Base-by-base conservation (phyloP, 495 filamentous ascomycete species). In the Aspergillus panamensis region DNA sequence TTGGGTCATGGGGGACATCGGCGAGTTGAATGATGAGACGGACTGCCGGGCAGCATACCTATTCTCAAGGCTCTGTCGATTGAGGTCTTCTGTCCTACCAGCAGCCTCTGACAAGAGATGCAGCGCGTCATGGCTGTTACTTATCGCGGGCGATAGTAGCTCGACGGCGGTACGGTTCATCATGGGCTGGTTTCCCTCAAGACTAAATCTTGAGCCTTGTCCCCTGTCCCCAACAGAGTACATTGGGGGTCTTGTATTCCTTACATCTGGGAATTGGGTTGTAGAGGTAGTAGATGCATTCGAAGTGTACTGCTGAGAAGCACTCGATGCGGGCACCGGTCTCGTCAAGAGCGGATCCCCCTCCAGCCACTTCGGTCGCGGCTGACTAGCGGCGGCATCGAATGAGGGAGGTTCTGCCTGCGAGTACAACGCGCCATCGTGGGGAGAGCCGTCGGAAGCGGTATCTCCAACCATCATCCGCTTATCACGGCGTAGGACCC, bases 101-200 rank as follows among this genome's bases (percentile, higher is more conserved):
- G 82, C 81, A 7, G 82, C 82, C 58, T 84, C 80, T n/a, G 82
- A 82, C 20, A 85, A 64, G 12, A 83, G 66, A 66, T 83, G 75
- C n/a, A 85, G 64, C 25, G 82, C 82, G 62, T 85, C 82, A 53
- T 83, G 80, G 31, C 78, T 80, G 58, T 81, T 83, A 42, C 79
- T 81, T 53, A 85, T 83, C 10, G 80, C 78, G 14, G 75, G 79
- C 55, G 81, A 82, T 48, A 85, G 70, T 51, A 85, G 54, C 51
- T 81, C 80, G 4, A 80, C 78, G 12, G 81, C 79, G 14, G 75
- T 82, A 12, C 78, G 73, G 49, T 82, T 81, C 70, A 79, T 74
- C 69, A 82, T 79, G 55, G 80, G 73, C 49, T 71, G 74, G 37
- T 75, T 72, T 16, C 73, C 63, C 49, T 73, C 67, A 13, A 68